Base-by-base conservation (phyloP, 352 stramenopile genomes). In the Phytophthora sp. region DNA sequence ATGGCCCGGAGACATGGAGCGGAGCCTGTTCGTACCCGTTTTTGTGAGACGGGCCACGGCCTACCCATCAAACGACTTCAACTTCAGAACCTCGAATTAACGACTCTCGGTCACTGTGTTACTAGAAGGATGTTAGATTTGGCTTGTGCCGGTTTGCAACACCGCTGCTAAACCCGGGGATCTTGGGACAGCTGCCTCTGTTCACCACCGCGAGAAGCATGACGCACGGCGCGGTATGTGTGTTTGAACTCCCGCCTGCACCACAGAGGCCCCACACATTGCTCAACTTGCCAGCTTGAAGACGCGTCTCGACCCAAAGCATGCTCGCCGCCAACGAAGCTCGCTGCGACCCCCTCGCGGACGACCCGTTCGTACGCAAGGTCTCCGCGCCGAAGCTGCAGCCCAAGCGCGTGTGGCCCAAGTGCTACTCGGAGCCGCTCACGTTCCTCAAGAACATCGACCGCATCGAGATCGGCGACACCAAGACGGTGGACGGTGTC, bases 391-490 rank as follows among this genome's bases (percentile, higher is more conserved):
- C 31, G 17, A 45, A 41, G 24, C 46, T 76, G 30, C 53, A 62
- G 48, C 67, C 67, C 6, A 62, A 57, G 32, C 57, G 46, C 30
- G 20, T 76, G 27, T 62, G 42, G 26, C 62, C 67, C 21, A 72
- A 72, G 38, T 54, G 63, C 23, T 69, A 62, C 38, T 77, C 62
- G 13, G 54, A 66, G 30, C 69, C 69, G 20, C 45, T 74, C n/a
- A 57, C 45, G 23, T 65, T 72, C 54, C 64, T 78, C 38, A 59
- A 65, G 41, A 66, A 49, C 18, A 76, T 83, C 50, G 70, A 79
- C 8, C 71, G 50, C 45, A 54, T 86, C 50, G 71, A 79, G 55
- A 82, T 86, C 62, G 58, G 48, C 30, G 30, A 55, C 27, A 55
- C 18, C 38, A 66, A 65, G 24, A 62, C 69, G 17, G 57, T 78